These are phyloP conservation scores for Debaryomyces subglobosus DNA, from an alignment of 1,139 yeast genomes.

Conservation along the genomic window DNA sequence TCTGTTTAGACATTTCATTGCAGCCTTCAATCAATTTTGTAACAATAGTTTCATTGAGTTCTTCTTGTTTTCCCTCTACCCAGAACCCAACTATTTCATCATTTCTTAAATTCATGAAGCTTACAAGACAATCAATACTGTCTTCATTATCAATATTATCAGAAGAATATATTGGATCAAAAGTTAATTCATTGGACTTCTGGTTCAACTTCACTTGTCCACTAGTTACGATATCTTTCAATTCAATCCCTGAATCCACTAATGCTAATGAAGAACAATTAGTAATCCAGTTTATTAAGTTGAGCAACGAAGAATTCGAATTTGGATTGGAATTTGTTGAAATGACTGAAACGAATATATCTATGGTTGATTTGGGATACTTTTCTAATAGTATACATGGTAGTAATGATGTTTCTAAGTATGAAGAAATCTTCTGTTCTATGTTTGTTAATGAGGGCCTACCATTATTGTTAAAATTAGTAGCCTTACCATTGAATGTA, in stretches of 20 bases:
- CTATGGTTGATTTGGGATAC: constrained; percentile 90
- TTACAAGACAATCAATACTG: constrained; percentile 44
- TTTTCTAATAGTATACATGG: constrained; percentile 67
- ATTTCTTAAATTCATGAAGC: constrained; percentile 56
- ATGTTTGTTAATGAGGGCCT: constrained; percentile 44
- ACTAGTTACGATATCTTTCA: constrained; percentile 76
- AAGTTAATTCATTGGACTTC: constrained; percentile 17
- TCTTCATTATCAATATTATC: constrained; percentile 20
- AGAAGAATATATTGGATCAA: constrained; percentile 22
- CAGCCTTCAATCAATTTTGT: constrained; percentile 43
- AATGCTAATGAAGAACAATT: constrained; percentile 74
- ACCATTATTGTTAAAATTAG: constrained; percentile 28
- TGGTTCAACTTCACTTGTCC: constrained; percentile 49
- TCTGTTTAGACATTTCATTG: constrained; percentile 40
- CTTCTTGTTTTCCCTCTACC: constrained; percentile 45
- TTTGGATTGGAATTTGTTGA: constrained; percentile 43
- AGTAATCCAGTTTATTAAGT: constrained; percentile 47
- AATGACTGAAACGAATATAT: constrained; percentile 71
- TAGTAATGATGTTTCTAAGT: constrained; percentile 58
- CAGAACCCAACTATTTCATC: constrained; percentile 60
- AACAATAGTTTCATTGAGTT: constrained; percentile 30
- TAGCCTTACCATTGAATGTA: constrained; percentile 22
- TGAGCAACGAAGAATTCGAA: constrained; percentile 37
- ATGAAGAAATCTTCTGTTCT: constrained; percentile 57
- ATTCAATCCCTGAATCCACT: constrained; percentile 81